Base-by-base conservation (phyloP, 176 grass and related monocot genomes). In the Tillandsia leiboldiana region DNA sequence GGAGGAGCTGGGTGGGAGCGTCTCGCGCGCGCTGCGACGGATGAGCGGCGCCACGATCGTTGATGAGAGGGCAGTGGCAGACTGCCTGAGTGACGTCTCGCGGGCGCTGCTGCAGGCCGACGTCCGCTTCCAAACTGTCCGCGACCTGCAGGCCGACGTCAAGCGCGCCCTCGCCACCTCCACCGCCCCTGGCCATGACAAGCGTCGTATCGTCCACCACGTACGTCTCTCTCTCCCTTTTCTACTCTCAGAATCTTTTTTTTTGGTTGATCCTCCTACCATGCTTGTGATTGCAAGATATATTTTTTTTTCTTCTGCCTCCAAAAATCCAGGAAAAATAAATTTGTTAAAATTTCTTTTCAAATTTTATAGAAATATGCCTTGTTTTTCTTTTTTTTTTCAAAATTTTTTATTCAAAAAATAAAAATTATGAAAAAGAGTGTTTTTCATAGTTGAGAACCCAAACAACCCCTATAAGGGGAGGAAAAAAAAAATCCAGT, bases 41-140 rank as follows among this genome's bases (percentile, higher is more conserved):
- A 96, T 96, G 92, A 87, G 83, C 85, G 91, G 89, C 92, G 85
- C 92, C 50, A 96, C 92, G 65, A 85, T 96, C 42, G 86, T 96
- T 75, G 92, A 96, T 56, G 92, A 96, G 92, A 91, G 78, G 88
- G 86, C 89, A 28, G 78, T 97, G 66, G 87, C 66, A 77, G 93
- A 97, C 15, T 92, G 93, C 83, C 78, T 97, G 53, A 92, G 90
- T 71, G 93, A 92, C 77, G 87, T 97, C 79, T 92, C 89, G 73
- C 88, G 93, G 13, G 93, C 89, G 26, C 81, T 97, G 53, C 84
- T 92, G 10, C 86, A 92, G 75, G 10, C 89, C 65, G 89, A 90
- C 23, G 93, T 92, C 23, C 93, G 85, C 69, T 97, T 92, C 69
- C 77, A 91, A 73, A 85, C 90, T 81, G 93, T 97, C 64, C 86